A percentile compares a stretch with the other conserved stretches of the same genome.
Evolutionary conservation across 768 basidiomycete species (phyloP).

Genomic region (Candolleomyces aberdarensis): DNA sequence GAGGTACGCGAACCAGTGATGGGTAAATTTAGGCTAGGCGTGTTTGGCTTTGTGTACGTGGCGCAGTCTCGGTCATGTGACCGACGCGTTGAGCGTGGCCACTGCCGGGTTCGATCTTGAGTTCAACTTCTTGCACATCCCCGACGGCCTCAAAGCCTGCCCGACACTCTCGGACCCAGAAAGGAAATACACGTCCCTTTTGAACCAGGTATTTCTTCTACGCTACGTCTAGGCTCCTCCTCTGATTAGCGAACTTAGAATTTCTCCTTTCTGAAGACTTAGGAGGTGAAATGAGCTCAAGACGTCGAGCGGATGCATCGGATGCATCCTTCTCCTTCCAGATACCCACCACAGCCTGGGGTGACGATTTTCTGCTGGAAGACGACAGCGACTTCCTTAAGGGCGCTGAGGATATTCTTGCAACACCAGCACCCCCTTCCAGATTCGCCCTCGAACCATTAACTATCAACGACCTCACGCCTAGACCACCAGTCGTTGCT

Average conservation of each 20-base stretch:
- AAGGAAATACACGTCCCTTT: neutral
- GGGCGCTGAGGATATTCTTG: constrained; percentile 35
- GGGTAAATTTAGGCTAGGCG: neutral
- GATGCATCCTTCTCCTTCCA: constrained; percentile 57
- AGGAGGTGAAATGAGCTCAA: constrained; percentile 43
- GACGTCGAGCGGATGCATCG: constrained; percentile 55
- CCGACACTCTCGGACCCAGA: too few species aligned
- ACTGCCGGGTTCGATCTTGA: neutral
- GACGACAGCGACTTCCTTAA: constrained; percentile 48
- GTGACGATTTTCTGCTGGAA: constrained; percentile 50
- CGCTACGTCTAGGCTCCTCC: neutral
- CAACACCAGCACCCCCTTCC: constrained; percentile 28
- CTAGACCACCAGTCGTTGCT: constrained; percentile 23
- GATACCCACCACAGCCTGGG: constrained; percentile 42
- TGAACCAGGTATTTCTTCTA: neutral
- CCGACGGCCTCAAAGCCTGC: neutral
- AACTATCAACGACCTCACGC: constrained; percentile 40
- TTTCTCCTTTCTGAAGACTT: constrained; percentile 1
- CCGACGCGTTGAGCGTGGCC: neutral
- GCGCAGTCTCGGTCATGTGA: constrained; percentile 1
- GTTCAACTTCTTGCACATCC: neutral
- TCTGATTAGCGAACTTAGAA: neutral
- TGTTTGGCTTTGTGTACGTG: constrained; percentile 6
- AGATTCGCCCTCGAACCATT: constrained; percentile 25
- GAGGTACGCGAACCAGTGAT: neutral